Evolutionary conservation across 257 asterid genomes (phyloP), one percentile per base, ranked within the genome.

Genomic region (Penstemon newberryi): DNA sequence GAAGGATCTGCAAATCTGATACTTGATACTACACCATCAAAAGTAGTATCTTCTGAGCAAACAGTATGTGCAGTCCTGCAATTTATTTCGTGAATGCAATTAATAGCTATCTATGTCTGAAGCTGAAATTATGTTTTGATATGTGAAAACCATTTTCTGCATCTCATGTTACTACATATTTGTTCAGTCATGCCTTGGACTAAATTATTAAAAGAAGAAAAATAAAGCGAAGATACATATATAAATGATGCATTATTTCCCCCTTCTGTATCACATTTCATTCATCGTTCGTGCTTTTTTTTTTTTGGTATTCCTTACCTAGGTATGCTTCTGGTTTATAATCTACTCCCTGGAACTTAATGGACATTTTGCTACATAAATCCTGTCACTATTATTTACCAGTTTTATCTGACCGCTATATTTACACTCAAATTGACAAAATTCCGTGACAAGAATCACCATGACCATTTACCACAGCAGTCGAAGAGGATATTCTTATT

Each of bases 1-100:
- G 97, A 94, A 76, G 97, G 81, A 80, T 81, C 97, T 70, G 91
- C 97, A 8, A 79, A 78, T 78, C 84, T 91, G 75, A 83, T 94
- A 60, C 87, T 87, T 71, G 99, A 94, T 84, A 74, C 89, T 59
- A 77, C 96, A 19, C 97, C 99, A 60, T 94, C 99, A 67, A 94
- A 91, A 91, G 97, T 91, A 54, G 92, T 79, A 70, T 91, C 96
- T 70, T 80, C 90, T 1, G 99, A 91, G 86, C 84, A 83, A 83
- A 87, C 99, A 9, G 99, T 93, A 85, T 60, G 97, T 77, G 71
- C 74, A 44, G 41, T 65, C 60, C 59, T 43, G 51, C 61, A 53
- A 10, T 56, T 62, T n/a, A 13, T 56, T 68, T 63, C 33, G 33
- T 55, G 13, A 25, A 53, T 46, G 53, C 55, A 13, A 71, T 46